Evolutionary conservation across 257 asterid species (phyloP).

Genomic region (Petunia axillaris): DNA sequence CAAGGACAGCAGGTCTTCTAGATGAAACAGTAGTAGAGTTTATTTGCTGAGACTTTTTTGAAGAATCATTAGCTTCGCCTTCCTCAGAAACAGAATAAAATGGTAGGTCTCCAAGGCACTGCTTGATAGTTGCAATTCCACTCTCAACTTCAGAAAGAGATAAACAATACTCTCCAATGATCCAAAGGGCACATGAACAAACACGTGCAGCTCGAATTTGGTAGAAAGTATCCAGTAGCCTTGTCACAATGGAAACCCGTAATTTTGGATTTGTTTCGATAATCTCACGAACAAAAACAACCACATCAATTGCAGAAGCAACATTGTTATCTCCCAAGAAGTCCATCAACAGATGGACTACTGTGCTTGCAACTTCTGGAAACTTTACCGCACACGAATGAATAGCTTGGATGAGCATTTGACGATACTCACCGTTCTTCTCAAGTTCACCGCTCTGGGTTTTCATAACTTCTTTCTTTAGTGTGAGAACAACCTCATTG

Average conservation of each 20-base stretch:
- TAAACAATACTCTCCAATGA: conserved; percentile 83
- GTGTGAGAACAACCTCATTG: conserved; percentile 84
- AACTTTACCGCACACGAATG: conserved; percentile 94
- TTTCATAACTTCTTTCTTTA: conserved; percentile 95
- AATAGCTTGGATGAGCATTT: conserved; percentile 95
- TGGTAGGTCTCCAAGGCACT: conserved; percentile 93
- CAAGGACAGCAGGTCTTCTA: conserved; percentile 90
- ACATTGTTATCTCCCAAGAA: conserved; percentile 95
- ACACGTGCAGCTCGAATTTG: conserved; percentile 94
- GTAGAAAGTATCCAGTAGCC: conserved; percentile 88
- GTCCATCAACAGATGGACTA: conserved; percentile 94
- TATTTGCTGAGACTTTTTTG: conserved; percentile 75
- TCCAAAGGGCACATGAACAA: conserved; percentile 96
- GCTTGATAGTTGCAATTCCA: conserved; percentile 82
- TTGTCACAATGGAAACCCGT: conserved; percentile 83
- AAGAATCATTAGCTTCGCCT: conserved; percentile 70
- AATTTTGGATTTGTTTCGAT: conserved; percentile 90
- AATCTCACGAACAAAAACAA: conserved; percentile 83
- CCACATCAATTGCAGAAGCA: conserved; percentile 91
- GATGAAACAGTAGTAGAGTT: conserved; percentile 86
- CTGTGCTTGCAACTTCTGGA: conserved; percentile 97
- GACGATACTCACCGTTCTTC: conserved; percentile 93
- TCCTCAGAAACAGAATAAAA: conserved; percentile 80
- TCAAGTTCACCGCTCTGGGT: conserved; percentile 92
- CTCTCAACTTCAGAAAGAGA: conserved; percentile 93